These are phyloP conservation scores for Cinchona pubescens DNA, from an alignment of 257 asterid species.

Conservation along the genomic window DNA sequence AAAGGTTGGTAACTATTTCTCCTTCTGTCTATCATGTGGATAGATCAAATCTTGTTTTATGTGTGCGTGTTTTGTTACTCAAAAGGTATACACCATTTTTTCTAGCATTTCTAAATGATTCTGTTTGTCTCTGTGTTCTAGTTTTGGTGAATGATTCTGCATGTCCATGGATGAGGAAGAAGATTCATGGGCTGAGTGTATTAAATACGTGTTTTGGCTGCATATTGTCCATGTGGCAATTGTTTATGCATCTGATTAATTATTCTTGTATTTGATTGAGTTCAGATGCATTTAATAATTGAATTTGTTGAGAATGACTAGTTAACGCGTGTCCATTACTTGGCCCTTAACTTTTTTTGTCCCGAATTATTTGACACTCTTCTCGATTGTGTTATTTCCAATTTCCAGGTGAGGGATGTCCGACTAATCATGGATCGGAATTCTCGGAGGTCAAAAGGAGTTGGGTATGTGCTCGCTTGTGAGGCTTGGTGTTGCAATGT, in stretches of 20 bases:
- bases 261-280: background rate
- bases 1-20: constrained; percentile 54
- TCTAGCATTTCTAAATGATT: background rate
- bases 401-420: constrained; percentile 87
- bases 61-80: background rate
- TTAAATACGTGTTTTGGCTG: background rate
- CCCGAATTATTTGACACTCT: background rate
- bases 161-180: background rate
- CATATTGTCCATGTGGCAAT: background rate
- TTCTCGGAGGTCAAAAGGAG: constrained; percentile 97
- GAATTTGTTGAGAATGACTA: background rate
- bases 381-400: background rate
- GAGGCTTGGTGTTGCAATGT: background rate
- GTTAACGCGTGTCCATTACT: background rate
- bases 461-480: constrained; percentile 62
- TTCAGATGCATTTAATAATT: background rate
- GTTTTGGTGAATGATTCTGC: background rate
- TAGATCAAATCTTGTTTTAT: background rate
- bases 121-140: background rate
- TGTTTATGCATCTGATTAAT: background rate
- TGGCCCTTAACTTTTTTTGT: background rate
- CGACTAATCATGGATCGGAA: constrained; percentile 95
- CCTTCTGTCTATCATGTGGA: background rate
- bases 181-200: too few relatives aligned
- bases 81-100: background rate